Evolutionary conservation across 805 yeast species (phyloP), one percentile per base, ranked within the genome.

Genomic region (Ogataea dorogensis): DNA sequence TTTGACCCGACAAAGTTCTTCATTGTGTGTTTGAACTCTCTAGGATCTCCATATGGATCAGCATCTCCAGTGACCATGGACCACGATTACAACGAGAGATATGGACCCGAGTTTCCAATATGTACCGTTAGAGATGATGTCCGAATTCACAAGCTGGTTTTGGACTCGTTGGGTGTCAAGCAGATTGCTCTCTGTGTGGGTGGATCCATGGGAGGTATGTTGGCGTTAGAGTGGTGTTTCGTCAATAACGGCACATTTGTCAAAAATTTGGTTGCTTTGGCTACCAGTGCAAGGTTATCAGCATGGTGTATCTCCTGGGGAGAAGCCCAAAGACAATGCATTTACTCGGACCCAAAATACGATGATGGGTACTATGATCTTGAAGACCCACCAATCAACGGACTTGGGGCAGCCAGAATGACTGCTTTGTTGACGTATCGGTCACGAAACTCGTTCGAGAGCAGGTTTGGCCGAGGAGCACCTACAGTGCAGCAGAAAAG

Each of bases 251-350:
- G 82, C 3, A 58, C 67, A 1, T 93, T 76, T 55, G 95, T 93
- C 21, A 72, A 73, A 41, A 67, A 74, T 26, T 68, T 85, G 15
- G 80, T 91, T 10, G 91, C 96, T 0, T 64, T 91, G 36, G 98
- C 98, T 1, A 91, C 98, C 0, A 79, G 94, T 17, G 96, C 98
- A 0, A 71, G 94, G 54, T 95, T 89, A 28, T 83, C 95, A 2
- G 98, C 98, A 0, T 93, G 98, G 98, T 93, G 98, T 49, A 93
- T 93, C 25, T 86, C 96, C 4, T 93, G 98, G 98, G 91, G 95
- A 36, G 98, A 93, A 57, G 95, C 98, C 2, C 98, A 93, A 63
- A 75, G 98, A 51, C 98, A 93, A 59, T 80, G 95, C 45, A 87
- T 93, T 18, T 93, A 89, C 62, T 82, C 95, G 9, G 98, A 93